phyloP scores from a whole-genome alignment of 768 basidiomycete species.

The Rhizopogon vinicolor region DNA sequence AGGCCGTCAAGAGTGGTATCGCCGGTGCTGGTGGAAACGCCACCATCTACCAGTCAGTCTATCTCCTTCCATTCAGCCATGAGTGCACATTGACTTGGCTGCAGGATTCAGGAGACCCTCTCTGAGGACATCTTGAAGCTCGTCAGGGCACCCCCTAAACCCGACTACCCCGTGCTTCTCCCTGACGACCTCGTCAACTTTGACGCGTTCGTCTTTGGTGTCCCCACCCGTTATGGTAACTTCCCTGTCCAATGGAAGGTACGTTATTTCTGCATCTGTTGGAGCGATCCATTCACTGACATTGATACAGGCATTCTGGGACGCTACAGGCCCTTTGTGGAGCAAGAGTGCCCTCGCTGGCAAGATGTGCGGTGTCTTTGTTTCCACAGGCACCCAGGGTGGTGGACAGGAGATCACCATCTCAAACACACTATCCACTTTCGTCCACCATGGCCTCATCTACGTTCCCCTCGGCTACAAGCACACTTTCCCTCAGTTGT shows the following conservation, averaged over 20 bases:
- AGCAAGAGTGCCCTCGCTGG: slow-evolving; percentile 35
- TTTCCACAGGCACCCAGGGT: slow-evolving; percentile 41
- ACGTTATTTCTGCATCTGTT: slow-evolving; percentile 9
- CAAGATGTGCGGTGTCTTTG: slow-evolving; percentile 44
- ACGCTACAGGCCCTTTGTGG: slow-evolving; percentile 45
- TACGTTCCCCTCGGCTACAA: slow-evolving; percentile 53
- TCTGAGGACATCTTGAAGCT: slow-evolving; percentile 60
- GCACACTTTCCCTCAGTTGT: slow-evolving; percentile 33
- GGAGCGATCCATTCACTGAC: slow-evolving; percentile 9
- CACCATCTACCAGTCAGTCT: slow-evolving; percentile 42
- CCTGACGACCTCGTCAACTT: slow-evolving; percentile 13
- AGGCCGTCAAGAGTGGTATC: slow-evolving; percentile 36
- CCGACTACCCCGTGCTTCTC: slow-evolving; percentile 50
- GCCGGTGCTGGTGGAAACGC: slow-evolving; percentile 37
- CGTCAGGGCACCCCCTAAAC: slow-evolving; percentile 70
- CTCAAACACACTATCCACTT: slow-evolving; percentile 34
- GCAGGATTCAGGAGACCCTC: slow-evolving; percentile 80
- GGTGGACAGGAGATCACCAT: slow-evolving; percentile 44
- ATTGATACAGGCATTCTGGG: slow-evolving; percentile 40
- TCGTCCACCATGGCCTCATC: slow-evolving; percentile 52
- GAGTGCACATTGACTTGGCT: neutral
- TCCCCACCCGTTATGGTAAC: slow-evolving; percentile 42
- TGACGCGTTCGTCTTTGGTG: slow-evolving; percentile 40
- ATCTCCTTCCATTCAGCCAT: neutral
- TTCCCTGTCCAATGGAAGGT: slow-evolving; percentile 55